Base-by-base conservation (phyloP, 139 green algal genomes). In the Haematococcus lacustris region DNA sequence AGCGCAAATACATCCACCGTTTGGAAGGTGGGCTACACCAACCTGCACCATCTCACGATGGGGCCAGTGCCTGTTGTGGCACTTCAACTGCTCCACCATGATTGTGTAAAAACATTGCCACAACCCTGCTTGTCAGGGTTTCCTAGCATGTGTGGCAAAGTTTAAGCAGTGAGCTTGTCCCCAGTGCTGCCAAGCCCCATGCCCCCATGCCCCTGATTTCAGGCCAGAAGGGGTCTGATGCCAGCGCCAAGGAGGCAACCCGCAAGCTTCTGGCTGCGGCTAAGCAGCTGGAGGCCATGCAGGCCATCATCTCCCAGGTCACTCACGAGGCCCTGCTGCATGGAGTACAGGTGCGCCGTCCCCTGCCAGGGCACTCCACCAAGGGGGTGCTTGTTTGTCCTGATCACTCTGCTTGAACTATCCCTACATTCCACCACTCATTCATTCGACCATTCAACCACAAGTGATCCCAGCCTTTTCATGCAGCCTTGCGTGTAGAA, bases 151-250 rank as follows among this genome's bases (percentile, higher is more conserved):
- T 21, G 13, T 57, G 47, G 21, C 47, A 57, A 13, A 57, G 47
- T 21, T 57, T 28, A 57, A 13, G 21, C 47, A 57, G 21, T 57
- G 13, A 57, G 30, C 23, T 64, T 30, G 53, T 26, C 26, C 4
- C 53, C 53, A 23, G n/a, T n/a, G n/a, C n/a, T n/a, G n/a, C n/a
- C n/a, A n/a, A n/a, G n/a, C n/a, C n/a, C n/a, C n/a, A n/a, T n/a
- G n/a, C n/a, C n/a, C n/a, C n/a, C n/a, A n/a, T n/a, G n/a, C n/a
- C n/a, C n/a, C n/a, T 57, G 47, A 13, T 37, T 43, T 32, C 80
- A 90, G 81, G 79, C 34, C 72, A 90, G 41, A 94, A 94, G 76
- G 88, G 87, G 3, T 89, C 81, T 21, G 88, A 93, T 79, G 83
- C 80, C 3, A 86, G 79, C 1, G 89, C 89, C 0, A 71, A 79